Evolutionary conservation across 371 early-diverging fungal species (phyloP).

Genomic region (Syncephalastrum sp.): DNA sequence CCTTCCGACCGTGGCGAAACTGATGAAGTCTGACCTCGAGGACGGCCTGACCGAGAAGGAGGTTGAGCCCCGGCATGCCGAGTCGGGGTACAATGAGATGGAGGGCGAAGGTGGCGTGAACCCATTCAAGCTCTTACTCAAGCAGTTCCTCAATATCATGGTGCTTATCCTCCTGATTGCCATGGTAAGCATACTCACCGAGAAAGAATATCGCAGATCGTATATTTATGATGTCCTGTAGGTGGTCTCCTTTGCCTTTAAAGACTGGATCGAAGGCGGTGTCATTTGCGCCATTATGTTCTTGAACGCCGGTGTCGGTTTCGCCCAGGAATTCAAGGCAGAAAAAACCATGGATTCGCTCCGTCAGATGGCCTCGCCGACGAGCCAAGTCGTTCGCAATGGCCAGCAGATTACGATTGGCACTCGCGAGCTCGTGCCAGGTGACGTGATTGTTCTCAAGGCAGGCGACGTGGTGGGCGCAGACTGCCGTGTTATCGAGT

Average conservation of each 20-base stretch:
- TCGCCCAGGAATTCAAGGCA: constrained; percentile 85
- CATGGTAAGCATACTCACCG: constrained; percentile 35
- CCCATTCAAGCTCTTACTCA: constrained; percentile 65
- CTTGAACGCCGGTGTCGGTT: constrained; percentile 81
- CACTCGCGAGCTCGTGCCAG: constrained; percentile 79
- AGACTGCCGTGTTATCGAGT: constrained; percentile 85
- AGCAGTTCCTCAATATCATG: constrained; percentile 83
- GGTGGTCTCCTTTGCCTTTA: constrained; percentile 59
- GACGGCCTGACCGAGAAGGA: constrained; percentile 62
- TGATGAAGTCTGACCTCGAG: constrained; percentile 56
- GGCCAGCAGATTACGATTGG: constrained; percentile 70
- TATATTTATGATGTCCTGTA: constrained; percentile 3
- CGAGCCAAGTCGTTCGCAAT: constrained; percentile 78
- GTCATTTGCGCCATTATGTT: constrained; percentile 76
- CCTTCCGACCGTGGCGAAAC: constrained; percentile 53
- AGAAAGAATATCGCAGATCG: neutral
- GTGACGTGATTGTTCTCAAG: constrained; percentile 88
- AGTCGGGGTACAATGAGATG: constrained; percentile 75
- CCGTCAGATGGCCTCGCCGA: constrained; percentile 71
- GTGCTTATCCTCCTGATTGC: constrained; percentile 78
- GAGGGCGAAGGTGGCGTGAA: constrained; percentile 68
- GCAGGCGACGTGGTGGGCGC: constrained; percentile 91
- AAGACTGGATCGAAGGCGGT: constrained; percentile 68
- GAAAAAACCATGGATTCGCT: constrained; percentile 89
- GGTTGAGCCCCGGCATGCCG: constrained; percentile 47